phyloP scores from a whole-genome alignment of 306 rosid genomes.

The Cucurbita moschata region DNA sequence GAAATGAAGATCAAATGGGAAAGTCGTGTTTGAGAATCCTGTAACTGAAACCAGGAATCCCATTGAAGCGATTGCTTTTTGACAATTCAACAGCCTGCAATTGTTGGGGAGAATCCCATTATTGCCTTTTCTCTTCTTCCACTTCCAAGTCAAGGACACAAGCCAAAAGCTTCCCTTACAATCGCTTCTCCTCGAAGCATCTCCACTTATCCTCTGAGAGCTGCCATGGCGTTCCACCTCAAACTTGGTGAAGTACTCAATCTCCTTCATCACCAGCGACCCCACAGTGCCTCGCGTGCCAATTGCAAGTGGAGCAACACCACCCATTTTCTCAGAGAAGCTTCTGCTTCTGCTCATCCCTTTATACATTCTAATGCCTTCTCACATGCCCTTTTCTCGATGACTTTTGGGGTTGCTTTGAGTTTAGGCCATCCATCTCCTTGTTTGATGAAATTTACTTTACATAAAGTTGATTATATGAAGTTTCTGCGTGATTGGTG shows the following conservation, averaged over 20 bases:
- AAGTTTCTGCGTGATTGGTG: constrained; percentile 4
- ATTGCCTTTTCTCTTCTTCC: constrained; percentile 38
- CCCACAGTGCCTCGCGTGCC: constrained; percentile 89
- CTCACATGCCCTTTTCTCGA: background rate
- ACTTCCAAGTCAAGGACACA: constrained; percentile 40
- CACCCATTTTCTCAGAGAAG: constrained; percentile 36
- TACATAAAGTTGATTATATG: background rate
- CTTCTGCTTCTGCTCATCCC: constrained; percentile 17
- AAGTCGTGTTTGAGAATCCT: constrained; percentile 45
- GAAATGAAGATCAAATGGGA: constrained; percentile 4
- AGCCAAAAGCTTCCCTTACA: constrained; percentile 41
- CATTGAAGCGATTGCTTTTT: constrained; percentile 26
- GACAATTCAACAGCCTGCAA: constrained; percentile 41
- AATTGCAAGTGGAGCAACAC: constrained; percentile 45
- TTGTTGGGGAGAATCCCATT: constrained; percentile 30
- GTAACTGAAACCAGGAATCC: constrained; percentile 46
- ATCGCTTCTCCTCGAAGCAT: constrained; percentile 15
- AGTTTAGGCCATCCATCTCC: background rate
- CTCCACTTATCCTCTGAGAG: constrained; percentile 17
- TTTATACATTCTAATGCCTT: constrained; percentile 16
- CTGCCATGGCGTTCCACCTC: constrained; percentile 36
- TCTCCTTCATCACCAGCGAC: constrained; percentile 58
- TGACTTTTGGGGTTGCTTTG: constrained; percentile 20
- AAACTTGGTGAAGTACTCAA: constrained; percentile 55
- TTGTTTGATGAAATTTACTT: background rate